phyloP scores from a whole-genome alignment of 352 stramenopile species.

The Globisporangium lucens region DNA sequence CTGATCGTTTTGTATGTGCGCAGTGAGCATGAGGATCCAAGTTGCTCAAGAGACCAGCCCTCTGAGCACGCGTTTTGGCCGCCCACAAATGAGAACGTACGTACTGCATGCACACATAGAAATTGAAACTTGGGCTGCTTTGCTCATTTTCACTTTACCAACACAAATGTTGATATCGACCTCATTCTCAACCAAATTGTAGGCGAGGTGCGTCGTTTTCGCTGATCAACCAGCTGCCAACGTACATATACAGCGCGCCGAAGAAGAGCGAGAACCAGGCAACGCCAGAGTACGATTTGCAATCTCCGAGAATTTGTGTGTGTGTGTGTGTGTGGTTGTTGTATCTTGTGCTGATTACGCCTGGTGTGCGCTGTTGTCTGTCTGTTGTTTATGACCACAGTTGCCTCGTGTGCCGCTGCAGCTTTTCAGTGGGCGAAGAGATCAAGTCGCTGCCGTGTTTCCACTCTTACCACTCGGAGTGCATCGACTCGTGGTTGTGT shows the following conservation, averaged over 20 bases:
- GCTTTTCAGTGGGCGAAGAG: conserved; percentile 88
- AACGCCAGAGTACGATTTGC: conserved; percentile 52
- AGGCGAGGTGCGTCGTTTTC: conserved; percentile 58
- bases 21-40: conserved; percentile 60
- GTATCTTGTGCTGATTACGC: background rate
- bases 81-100: conserved; percentile 34
- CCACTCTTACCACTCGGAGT: conserved; percentile 93
- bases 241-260: conserved; percentile 63
- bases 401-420: conserved; percentile 91
- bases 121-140: background rate
- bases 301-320: background rate
- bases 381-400: conserved; percentile 28
- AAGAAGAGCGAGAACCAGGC: conserved; percentile 39
- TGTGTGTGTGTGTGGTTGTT: background rate
- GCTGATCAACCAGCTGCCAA: conserved; percentile 80
- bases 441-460: conserved; percentile 93
- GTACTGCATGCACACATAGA: background rate
- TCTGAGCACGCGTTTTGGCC: conserved; percentile 20
- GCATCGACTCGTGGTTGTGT: conserved; percentile 91
- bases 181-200: conserved; percentile 5
- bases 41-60: conserved; percentile 27
- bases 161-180: background rate
- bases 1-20: background rate
- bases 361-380: background rate
- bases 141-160: background rate